Percentiles rank a stretch among this genome's conserved stretches.
Evolutionary conservation across 2,329 filamentous ascomycete genomes (phyloP).

Genomic region (Colletotrichum costaricense): DNA sequence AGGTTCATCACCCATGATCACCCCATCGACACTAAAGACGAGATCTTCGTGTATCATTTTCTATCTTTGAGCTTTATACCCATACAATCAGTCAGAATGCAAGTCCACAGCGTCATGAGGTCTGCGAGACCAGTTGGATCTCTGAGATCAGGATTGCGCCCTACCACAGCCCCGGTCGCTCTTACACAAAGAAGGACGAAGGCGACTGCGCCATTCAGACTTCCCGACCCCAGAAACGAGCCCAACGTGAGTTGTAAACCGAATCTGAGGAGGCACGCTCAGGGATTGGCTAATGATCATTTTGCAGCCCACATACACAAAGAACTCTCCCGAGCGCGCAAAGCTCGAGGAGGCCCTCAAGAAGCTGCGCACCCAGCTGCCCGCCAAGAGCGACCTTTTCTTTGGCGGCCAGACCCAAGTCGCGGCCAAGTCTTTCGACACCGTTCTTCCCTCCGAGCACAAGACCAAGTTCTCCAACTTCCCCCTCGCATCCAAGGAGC

Average conservation of each 20-base stretch:
- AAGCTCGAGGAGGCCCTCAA: conserved; percentile 44
- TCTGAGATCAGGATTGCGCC: not conserved
- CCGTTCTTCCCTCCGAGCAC: conserved; percentile 49
- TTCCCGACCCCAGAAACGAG: conserved; percentile 47
- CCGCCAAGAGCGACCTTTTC: conserved; percentile 46
- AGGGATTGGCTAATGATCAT: not conserved
- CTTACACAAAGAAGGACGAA: conserved; percentile 40
- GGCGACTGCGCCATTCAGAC: conserved; percentile 44
- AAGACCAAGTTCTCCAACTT: conserved; percentile 49
- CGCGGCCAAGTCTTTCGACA: conserved; percentile 41
- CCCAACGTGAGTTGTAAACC: conserved; percentile 42
- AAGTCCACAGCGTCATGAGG: conserved; percentile 12
- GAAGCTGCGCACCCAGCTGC: conserved; percentile 45
- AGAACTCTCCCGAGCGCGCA: conserved; percentile 44
- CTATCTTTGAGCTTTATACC: not conserved
- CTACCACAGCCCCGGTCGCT: conserved; percentile 34
- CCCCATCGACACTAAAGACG: not conserved
- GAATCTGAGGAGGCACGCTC: not conserved
- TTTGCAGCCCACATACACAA: conserved; percentile 44
- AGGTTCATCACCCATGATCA: not conserved
- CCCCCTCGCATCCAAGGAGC: conserved; percentile 44
- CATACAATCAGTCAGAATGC: not conserved
- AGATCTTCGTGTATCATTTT: not conserved
- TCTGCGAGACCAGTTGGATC: conserved; percentile 2
- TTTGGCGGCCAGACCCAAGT: conserved; percentile 44